Percentiles rank a stretch among this genome's conserved stretches.
phyloP scores from a whole-genome alignment of 2,329 filamentous ascomycete species.

The Colletotrichum sp. region DNA sequence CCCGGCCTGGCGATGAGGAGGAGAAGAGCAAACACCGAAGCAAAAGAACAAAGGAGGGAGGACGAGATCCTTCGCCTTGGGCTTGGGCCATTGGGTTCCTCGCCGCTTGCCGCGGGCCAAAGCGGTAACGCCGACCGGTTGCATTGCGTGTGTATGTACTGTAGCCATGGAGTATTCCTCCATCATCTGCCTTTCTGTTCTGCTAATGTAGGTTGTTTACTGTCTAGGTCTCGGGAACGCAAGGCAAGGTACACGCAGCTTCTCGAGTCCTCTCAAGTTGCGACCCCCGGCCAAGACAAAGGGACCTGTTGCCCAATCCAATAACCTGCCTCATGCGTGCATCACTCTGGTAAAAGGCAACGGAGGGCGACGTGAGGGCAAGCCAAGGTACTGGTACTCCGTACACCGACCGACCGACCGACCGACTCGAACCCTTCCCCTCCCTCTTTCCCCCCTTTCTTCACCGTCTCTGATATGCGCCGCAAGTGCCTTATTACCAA shows the following conservation, averaged over 20 bases:
- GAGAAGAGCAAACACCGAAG: background rate
- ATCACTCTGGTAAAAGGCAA: background rate
- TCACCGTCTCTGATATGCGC: background rate
- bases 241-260: background rate
- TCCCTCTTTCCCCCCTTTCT: background rate
- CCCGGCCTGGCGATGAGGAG: background rate
- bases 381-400: background rate
- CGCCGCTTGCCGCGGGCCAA: background rate
- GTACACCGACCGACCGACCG: background rate
- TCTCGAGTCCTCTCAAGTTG: background rate
- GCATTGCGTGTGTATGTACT: background rate
- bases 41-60: background rate
- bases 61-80: background rate
- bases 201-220: background rate
- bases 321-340: background rate
- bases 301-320: background rate
- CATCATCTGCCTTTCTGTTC: background rate
- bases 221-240: background rate
- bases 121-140: background rate
- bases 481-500: background rate
- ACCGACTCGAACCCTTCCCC: background rate
- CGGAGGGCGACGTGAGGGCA: background rate
- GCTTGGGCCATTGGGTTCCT: background rate
- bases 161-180: background rate
- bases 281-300: background rate